phyloP scores from a whole-genome alignment of 768 basidiomycete species.

The Boletus speciosus region DNA sequence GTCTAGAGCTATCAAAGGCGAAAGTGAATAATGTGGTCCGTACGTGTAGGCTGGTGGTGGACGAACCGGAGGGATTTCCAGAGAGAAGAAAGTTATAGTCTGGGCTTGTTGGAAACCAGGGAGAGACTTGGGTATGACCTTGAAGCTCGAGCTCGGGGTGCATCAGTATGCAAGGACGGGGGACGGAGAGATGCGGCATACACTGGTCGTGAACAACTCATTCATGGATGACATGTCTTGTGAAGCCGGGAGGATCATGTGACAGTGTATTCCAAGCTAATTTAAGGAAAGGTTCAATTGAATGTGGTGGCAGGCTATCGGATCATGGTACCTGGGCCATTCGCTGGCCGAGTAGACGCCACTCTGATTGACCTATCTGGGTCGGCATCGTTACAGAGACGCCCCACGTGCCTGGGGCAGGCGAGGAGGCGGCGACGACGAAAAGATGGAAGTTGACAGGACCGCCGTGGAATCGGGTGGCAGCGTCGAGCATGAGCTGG shows the following conservation, averaged over 20 bases:
- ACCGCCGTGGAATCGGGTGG: slow-evolving; percentile 29
- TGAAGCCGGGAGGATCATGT: slow-evolving; percentile 49
- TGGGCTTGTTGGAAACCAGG: slow-evolving; percentile 42
- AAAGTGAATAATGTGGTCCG: neutral
- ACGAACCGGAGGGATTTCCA: slow-evolving; percentile 28
- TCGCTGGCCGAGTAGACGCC: slow-evolving; percentile 41
- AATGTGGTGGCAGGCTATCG: slow-evolving; percentile 1
- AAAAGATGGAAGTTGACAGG: slow-evolving; percentile 48
- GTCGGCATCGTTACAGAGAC: slow-evolving; percentile 23
- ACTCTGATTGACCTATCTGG: slow-evolving; percentile 36
- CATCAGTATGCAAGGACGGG: neutral
- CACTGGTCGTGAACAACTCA: slow-evolving; percentile 48
- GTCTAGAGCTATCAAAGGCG: slow-evolving; percentile 13
- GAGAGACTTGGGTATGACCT: slow-evolving; percentile 20
- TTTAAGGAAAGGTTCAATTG: slow-evolving; percentile 17
- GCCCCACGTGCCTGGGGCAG: slow-evolving; percentile 32
- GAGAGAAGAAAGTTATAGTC: slow-evolving; percentile 44
- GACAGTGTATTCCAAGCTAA: slow-evolving; percentile 55
- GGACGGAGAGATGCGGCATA: slow-evolving; percentile 12
- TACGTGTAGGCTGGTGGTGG: neutral
- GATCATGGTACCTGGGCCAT: slow-evolving; percentile 42
- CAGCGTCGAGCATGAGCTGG: slow-evolving; percentile 30
- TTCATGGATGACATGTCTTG: slow-evolving; percentile 45
- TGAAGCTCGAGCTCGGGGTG: slow-evolving; percentile 23
- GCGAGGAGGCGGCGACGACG: slow-evolving; percentile 50